Evolutionary conservation across 2,329 filamentous ascomycete genomes (phyloP), one percentile per base, ranked within the genome.

Genomic region (Cordyceps fumosorosea): DNA sequence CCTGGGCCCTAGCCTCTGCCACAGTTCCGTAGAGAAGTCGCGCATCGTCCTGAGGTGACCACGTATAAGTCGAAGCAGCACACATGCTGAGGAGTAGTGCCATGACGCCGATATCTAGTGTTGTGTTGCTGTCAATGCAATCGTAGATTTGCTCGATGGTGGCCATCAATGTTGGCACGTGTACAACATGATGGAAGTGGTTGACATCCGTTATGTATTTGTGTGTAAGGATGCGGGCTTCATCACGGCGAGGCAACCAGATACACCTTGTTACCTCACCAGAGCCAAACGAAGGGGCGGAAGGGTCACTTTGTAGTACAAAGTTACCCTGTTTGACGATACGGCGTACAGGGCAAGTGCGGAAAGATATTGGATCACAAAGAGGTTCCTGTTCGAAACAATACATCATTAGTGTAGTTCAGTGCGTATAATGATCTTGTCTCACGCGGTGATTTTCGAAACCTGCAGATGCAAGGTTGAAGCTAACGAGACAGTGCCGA

Each of bases 241-340:
- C 73, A 6, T 72, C 68, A 20, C 70, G 69, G 11, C 67, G 68
- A 37, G 73, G 73, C 6, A 74, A 56, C 73, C 73, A 74, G 24
- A 75, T 71, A 52, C 72, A 74, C 57, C 66, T 71, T 44, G 69
- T 68, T 14, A 71, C 71, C 48, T 74, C 69, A 20, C 69, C 62
- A 0, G 67, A 66, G 1, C 69, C 65, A 16, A 67, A 65, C 0
- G 66, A 63, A 0, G 66, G 67, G 8, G 67, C 65, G 1, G 67
- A 58, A 14, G 53, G 65, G n/a, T 68, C 64, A 37, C 67, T 68
- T 56, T 72, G 71, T 40, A 73, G 68, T n/a, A 73, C 54, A 52
- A 71, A 73, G 7, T 67, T 67, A n/a, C 72, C 72, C 22, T 72
- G 70, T 16, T 69, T 71, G 20, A 67, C 67, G 55, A 73, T 72